Evolutionary conservation across 1,139 yeast species (phyloP), one percentile per base, ranked within the genome.

Genomic region (Pichia sp.): DNA sequence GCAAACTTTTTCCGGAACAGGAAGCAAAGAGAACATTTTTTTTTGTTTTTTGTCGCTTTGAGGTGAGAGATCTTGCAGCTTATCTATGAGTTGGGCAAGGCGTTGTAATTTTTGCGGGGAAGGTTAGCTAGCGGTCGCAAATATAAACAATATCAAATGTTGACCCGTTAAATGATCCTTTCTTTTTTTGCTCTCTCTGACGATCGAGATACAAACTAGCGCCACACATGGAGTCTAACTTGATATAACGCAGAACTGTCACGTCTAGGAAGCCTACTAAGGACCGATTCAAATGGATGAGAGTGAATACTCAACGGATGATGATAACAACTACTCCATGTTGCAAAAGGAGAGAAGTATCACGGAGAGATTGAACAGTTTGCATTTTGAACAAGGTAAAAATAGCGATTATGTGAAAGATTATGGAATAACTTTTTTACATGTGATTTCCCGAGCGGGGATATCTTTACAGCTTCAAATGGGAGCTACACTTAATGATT

Each of bases 401-500:
- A 27, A 38, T 9, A 17, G n/a, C 7, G 38, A 14, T 7, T 14
- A 24, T 24, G 33, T n/a, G 24, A 41, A 34, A 31, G 33, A n/a
- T 14, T 12, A 10, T n/a, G 40, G 44, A 10, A 10, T 43, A 10
- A 6, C 16, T 16, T 34, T 46, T 42, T n/a, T 47, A 9, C 5
- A 47, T 4, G n/a, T 36, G 9, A 4, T 49, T 2, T 10, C n/a
- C 4, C 38, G 14, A 2, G 27, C 48, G 1, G 52, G 50, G 1
- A 31, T 53, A 17, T 30, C 7, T 10, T 24, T 53, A 14, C 14
- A 40, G 9, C 14, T 54, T 2, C n/a, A 17, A 7, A 2, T 17
- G 6, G 53, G 47, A 17, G 52, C 55, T 6, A 46, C 20, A 4
- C 5, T 50, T 6, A 51, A 52, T 17, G 59, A 56, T 48, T 34